These are phyloP conservation scores for Vitis hybrid DNA, from an alignment of 177 flowering plant genomes.

Conservation along the genomic window DNA sequence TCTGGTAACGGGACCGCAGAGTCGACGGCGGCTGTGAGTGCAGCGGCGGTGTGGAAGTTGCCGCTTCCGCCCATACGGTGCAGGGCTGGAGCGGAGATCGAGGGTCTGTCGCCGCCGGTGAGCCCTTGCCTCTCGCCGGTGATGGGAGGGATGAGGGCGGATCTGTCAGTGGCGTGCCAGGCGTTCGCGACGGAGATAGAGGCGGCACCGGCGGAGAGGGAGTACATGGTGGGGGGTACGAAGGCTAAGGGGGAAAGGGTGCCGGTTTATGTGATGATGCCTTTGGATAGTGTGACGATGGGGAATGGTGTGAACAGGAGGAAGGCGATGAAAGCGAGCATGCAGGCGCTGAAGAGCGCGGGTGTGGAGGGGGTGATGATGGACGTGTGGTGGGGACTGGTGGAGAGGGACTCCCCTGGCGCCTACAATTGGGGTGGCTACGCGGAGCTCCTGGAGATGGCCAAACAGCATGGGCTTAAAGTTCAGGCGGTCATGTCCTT, in stretches of 20 bases:
- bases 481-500: slow-evolving; percentile 99
- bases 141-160: slow-evolving; percentile 38
- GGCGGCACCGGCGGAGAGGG: slow-evolving; percentile 17
- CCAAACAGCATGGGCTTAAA: slow-evolving; percentile 75
- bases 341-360: slow-evolving; percentile 86
- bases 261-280: slow-evolving; percentile 97
- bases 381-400: slow-evolving; percentile 99
- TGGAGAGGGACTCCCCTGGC: slow-evolving; percentile 79
- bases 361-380: slow-evolving; percentile 97
- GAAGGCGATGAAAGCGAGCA: slow-evolving; percentile 85
- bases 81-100: slow-evolving; percentile 25
- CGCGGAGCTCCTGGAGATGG: slow-evolving; percentile 82
- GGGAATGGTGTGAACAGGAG: slow-evolving; percentile 61
- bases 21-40: slow-evolving; percentile 25
- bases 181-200: slow-evolving; percentile 38
- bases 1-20: slow-evolving; percentile 11
- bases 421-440: slow-evolving; percentile 93
- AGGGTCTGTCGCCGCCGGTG: slow-evolving; percentile 44
- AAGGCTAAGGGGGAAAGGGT: slow-evolving; percentile 50
- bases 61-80: slow-evolving; percentile 40
- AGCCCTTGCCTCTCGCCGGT: slow-evolving; percentile 59
- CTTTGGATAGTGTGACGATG: slow-evolving; percentile 85
- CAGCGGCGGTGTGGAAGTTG: slow-evolving; percentile 51
- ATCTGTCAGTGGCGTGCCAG: slow-evolving; percentile 67
- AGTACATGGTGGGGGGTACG: slow-evolving; percentile 27